Evolutionary conservation across 306 rosid species (phyloP).

Genomic region (Castanopsis chinensis): DNA sequence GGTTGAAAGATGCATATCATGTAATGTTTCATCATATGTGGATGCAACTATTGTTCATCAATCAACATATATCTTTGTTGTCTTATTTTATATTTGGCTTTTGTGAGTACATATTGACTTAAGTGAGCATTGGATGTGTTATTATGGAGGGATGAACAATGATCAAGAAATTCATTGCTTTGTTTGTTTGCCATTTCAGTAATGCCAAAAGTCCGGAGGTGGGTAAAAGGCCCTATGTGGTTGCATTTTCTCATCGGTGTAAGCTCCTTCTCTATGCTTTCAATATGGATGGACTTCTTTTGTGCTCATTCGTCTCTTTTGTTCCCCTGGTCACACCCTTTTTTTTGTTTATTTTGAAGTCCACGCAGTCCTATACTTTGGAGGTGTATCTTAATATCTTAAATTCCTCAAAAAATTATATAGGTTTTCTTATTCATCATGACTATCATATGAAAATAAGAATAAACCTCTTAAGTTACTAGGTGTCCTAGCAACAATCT

Average conservation of each 20-base stretch:
- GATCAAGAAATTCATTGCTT: neutral
- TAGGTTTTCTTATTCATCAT: neutral
- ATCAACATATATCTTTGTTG: neutral
- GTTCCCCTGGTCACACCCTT: neutral
- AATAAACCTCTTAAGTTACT: neutral
- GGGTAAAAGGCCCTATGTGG: conserved; percentile 91
- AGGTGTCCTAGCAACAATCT: neutral
- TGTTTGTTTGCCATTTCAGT: conserved; percentile 47
- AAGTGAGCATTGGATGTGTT: neutral
- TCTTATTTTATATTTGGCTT: neutral
- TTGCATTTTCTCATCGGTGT: conserved; percentile 87
- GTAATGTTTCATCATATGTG: neutral
- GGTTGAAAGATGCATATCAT: neutral
- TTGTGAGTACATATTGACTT: neutral
- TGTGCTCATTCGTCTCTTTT: neutral
- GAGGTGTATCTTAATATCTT: neutral
- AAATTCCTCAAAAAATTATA: neutral
- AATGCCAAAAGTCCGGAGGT: conserved; percentile 72
- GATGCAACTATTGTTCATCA: neutral
- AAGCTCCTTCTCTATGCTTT: conserved; percentile 41
- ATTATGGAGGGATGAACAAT: neutral
- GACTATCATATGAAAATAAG: neutral
- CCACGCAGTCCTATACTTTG: neutral
- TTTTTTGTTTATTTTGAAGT: neutral
- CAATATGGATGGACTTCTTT: neutral